Evolutionary conservation across 1,139 yeast genomes (phyloP).

Genomic region (Insectozyma bohioensis): DNA sequence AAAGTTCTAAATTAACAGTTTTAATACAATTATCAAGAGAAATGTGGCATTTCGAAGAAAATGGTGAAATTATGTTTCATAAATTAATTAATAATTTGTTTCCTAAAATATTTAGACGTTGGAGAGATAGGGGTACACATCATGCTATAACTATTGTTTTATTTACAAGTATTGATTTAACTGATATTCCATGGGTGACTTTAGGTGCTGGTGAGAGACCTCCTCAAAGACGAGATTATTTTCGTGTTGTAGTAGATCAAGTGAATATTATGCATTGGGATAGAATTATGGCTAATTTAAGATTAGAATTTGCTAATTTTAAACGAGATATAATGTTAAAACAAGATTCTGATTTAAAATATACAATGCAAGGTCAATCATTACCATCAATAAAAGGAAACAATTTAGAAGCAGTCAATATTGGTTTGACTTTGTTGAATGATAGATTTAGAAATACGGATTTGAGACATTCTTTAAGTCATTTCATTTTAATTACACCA

Average conservation of each 20-base stretch:
- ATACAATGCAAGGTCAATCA: conserved; percentile 54
- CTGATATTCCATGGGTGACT: conserved; percentile 54
- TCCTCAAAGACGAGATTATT: conserved; percentile 70
- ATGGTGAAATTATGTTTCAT: conserved; percentile 91
- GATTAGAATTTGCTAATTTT: conserved; percentile 83
- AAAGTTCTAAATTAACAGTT: conserved; percentile 80
- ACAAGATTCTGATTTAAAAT: conserved; percentile 38
- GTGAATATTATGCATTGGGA: conserved; percentile 87
- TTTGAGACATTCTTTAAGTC: conserved; percentile 80
- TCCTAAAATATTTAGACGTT: conserved; percentile 83
- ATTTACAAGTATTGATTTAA: conserved; percentile 76
- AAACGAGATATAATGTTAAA: conserved; percentile 66
- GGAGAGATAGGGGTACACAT: conserved; percentile 85
- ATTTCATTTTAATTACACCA: conserved; percentile 82
- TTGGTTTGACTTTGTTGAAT: conserved; percentile 77
- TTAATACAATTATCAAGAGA: conserved; percentile 88
- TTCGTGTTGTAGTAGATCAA: conserved; percentile 93
- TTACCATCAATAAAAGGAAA: conserved; percentile 91
- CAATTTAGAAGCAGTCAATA: conserved; percentile 78
- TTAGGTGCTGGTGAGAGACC: conserved; percentile 74
- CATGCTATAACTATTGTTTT: conserved; percentile 90
- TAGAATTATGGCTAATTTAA: conserved; percentile 81
- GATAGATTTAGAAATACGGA: conserved; percentile 86
- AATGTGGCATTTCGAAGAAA: conserved; percentile 98
- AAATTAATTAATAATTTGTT: conserved; percentile 86